Percentiles rank a stretch among this genome's conserved stretches.
These are phyloP conservation scores for Paragyromitra xinjiangensis DNA, from an alignment of 495 filamentous ascomycete species.

Conservation along the genomic window DNA sequence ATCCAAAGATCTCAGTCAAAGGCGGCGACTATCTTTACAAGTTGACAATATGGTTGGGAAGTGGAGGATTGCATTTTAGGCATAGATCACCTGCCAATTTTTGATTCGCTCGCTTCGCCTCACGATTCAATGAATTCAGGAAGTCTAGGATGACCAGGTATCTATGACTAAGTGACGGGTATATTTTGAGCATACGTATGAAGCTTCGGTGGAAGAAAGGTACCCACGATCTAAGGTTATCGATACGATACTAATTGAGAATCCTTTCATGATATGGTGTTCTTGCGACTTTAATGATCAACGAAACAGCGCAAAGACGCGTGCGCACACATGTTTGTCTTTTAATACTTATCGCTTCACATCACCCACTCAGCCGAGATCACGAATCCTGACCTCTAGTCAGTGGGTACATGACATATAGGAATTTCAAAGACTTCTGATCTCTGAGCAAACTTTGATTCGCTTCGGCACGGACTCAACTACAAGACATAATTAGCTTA, in stretches of 20 bases:
- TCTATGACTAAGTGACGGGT: neutral
- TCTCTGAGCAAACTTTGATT: neutral
- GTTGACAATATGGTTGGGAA: conserved; percentile 17
- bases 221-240: neutral
- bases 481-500: neutral
- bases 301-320: conserved; percentile 14
- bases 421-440: neutral
- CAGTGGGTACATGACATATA: conserved; percentile 6
- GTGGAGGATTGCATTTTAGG: conserved; percentile 1
- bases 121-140: neutral
- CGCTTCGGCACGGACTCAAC: conserved; percentile 12
- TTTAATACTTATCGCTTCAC: conserved; percentile 5
- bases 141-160: conserved; percentile 2
- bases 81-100: conserved; percentile 10
- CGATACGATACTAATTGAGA: neutral
- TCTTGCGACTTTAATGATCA: neutral
- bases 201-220: neutral
- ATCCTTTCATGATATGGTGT: neutral
- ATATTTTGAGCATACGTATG: neutral
- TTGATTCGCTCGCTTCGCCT: conserved; percentile 23
- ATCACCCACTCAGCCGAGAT: conserved; percentile 23
- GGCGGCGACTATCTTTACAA: neutral
- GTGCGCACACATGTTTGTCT: conserved; percentile 26
- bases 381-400: neutral
- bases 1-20: conserved; percentile 10